phyloP scores from a whole-genome alignment of 805 yeast genomes.

The Nakazawaea siamensis region DNA sequence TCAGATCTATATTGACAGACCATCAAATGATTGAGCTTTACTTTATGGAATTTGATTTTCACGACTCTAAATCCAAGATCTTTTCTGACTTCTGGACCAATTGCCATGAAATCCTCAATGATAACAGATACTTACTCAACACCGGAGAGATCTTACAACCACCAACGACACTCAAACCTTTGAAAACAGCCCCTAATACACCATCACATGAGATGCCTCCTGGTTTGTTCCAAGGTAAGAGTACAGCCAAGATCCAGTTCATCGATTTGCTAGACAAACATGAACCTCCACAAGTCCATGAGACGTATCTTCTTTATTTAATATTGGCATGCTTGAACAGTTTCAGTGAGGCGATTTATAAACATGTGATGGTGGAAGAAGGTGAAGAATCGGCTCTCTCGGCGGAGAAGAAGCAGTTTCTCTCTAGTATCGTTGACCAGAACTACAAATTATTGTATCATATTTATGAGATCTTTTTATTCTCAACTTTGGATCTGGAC shows the following conservation, averaged over 20 bases:
- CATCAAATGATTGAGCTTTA: slow-evolving; percentile 41
- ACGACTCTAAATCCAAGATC: slow-evolving; percentile 46
- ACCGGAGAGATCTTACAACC: slow-evolving; percentile 25
- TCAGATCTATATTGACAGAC: slow-evolving; percentile 50
- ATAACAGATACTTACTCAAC: slow-evolving; percentile 24
- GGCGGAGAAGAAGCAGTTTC: slow-evolving; percentile 1
- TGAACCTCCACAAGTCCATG: slow-evolving; percentile 66
- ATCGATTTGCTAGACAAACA: slow-evolving; percentile 75
- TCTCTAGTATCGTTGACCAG: slow-evolving; percentile 22
- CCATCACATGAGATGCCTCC: slow-evolving; percentile 11
- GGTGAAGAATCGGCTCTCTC: background rate
- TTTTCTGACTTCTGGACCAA: slow-evolving; percentile 44
- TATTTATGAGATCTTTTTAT: slow-evolving; percentile 43
- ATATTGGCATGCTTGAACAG: slow-evolving; percentile 43
- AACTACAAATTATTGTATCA: slow-evolving; percentile 32
- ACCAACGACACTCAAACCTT: slow-evolving; percentile 10
- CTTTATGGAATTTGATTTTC: slow-evolving; percentile 54
- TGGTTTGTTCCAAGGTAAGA: slow-evolving; percentile 32
- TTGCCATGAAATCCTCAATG: slow-evolving; percentile 27
- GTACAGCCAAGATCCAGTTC: slow-evolving; percentile 44
- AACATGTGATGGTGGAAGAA: slow-evolving; percentile 20
- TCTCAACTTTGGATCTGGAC: slow-evolving; percentile 63
- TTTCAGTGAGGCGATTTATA: slow-evolving; percentile 63
- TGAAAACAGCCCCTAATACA: slow-evolving; percentile 8
- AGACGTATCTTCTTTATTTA: slow-evolving; percentile 52